These are phyloP conservation scores for Aspergillus unguis DNA, from an alignment of 2,329 filamentous ascomycete genomes.

Conservation along the genomic window DNA sequence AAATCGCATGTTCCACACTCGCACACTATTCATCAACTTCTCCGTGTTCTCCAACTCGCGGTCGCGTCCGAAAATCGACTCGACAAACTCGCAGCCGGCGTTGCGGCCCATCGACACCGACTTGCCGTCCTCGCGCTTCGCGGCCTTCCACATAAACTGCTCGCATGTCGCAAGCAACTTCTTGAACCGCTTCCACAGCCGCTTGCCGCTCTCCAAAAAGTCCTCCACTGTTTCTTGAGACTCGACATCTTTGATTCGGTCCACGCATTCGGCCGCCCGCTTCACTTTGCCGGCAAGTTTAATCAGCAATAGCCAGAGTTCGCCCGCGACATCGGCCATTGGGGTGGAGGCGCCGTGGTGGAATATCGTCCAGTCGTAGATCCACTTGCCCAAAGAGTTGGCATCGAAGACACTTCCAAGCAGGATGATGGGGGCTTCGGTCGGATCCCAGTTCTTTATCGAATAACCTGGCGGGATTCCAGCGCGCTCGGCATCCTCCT, in stretches of 20 bases:
- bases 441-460: constrained; percentile 97
- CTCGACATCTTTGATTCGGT: constrained; percentile 67
- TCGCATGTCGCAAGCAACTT: constrained; percentile 87
- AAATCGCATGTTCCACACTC: constrained; percentile 88
- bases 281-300: constrained; percentile 92
- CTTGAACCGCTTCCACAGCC: constrained; percentile 80
- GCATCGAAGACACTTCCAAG: constrained; percentile 95
- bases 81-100: constrained; percentile 90
- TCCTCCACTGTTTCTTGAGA: constrained; percentile 80
- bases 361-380: constrained; percentile 98
- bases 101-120: constrained; percentile 78
- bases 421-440: constrained; percentile 88
- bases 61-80: constrained; percentile 90
- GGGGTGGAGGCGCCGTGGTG: constrained; percentile 76
- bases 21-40: constrained; percentile 84
- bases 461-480: constrained; percentile 87
- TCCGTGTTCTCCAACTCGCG: constrained; percentile 86
- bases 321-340: constrained; percentile 86
- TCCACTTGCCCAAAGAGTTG: constrained; percentile 97
- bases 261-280: constrained; percentile 74
- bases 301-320: constrained; percentile 92
- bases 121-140: constrained; percentile 68
- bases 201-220: constrained; percentile 84
- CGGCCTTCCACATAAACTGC: constrained; percentile 88
- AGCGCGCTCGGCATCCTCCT: constrained; percentile 61